These are phyloP conservation scores for Phytophthora sp. DNA, from an alignment of 352 stramenopile species.

Conservation along the genomic window DNA sequence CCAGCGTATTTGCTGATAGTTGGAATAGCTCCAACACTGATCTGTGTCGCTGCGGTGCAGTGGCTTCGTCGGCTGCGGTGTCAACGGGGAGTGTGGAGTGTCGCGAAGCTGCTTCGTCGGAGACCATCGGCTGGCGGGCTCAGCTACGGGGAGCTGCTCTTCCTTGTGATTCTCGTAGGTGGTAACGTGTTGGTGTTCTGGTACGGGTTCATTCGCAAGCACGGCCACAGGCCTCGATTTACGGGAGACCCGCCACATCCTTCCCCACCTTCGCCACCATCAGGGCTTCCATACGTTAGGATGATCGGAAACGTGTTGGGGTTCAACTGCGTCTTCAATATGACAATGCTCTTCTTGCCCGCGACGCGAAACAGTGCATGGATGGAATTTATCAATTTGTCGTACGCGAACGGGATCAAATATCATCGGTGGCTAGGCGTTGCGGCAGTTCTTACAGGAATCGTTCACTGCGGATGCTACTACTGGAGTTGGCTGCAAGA, in stretches of 20 bases:
- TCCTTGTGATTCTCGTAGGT: constrained; percentile 23
- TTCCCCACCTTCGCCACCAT: background rate
- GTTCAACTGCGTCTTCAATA: constrained; percentile 47
- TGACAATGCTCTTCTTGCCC: constrained; percentile 50
- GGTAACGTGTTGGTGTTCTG: constrained; percentile 44
- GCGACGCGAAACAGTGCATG: constrained; percentile 48
- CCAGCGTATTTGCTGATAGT: constrained; percentile 60
- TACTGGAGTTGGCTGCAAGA: constrained; percentile 37
- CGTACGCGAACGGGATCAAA: constrained; percentile 53
- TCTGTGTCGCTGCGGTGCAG: constrained; percentile 37
- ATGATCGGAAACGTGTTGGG: constrained; percentile 34
- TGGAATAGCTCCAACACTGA: constrained; percentile 40
- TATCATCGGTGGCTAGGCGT: constrained; percentile 60
- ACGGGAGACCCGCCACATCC: constrained; percentile 1
- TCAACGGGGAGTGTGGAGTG: constrained; percentile 3
- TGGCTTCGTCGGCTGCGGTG: constrained; percentile 27
- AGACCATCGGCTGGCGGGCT: constrained; percentile 8
- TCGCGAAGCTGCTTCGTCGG: constrained; percentile 13
- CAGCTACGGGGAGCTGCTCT: constrained; percentile 46
- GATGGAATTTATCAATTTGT: constrained; percentile 60
- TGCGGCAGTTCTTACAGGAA: constrained; percentile 29
- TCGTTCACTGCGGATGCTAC: constrained; percentile 42
- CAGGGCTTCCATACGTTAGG: constrained; percentile 5
- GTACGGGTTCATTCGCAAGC: constrained; percentile 18
- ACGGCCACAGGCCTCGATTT: constrained; percentile 9